Conservation (phyloP, 371 early-diverging fungal species). For the Fennellomyces sp. region DNA sequence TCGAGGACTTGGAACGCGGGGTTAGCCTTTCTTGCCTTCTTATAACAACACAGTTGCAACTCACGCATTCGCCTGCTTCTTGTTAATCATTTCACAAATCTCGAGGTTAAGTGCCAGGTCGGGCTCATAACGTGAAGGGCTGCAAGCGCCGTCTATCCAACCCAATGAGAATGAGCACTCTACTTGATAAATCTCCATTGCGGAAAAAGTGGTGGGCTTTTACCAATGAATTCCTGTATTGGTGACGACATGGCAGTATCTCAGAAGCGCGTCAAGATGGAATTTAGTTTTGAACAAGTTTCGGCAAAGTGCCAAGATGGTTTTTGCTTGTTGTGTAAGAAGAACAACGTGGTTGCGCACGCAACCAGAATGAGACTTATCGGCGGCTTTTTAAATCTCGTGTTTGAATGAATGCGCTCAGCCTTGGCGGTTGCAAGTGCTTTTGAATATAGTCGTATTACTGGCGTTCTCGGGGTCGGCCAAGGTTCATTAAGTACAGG, state of each 20-base stretch:
- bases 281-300: too few relatives aligned
- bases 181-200: neutral
- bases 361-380: neutral
- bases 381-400: neutral
- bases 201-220: neutral
- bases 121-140: conserved; percentile 68
- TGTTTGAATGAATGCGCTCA: neutral
- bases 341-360: neutral
- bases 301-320: too few relatives aligned
- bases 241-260: conserved; percentile 18
- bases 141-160: conserved; percentile 72
- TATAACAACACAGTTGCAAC: conserved; percentile 13
- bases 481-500: too few relatives aligned
- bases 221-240: conserved; percentile 29
- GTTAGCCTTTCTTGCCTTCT: neutral
- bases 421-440: neutral
- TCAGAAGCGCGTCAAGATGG: neutral
- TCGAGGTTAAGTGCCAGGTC: conserved; percentile 89
- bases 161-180: neutral
- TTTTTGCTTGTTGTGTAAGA: neutral
- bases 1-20: conserved; percentile 64
- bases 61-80: conserved; percentile 80
- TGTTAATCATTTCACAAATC: conserved; percentile 90
- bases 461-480: too few relatives aligned
- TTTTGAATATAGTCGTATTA: too few relatives aligned